phyloP scores from a whole-genome alignment of 768 basidiomycete genomes.

The Saitozyma podzolica region DNA sequence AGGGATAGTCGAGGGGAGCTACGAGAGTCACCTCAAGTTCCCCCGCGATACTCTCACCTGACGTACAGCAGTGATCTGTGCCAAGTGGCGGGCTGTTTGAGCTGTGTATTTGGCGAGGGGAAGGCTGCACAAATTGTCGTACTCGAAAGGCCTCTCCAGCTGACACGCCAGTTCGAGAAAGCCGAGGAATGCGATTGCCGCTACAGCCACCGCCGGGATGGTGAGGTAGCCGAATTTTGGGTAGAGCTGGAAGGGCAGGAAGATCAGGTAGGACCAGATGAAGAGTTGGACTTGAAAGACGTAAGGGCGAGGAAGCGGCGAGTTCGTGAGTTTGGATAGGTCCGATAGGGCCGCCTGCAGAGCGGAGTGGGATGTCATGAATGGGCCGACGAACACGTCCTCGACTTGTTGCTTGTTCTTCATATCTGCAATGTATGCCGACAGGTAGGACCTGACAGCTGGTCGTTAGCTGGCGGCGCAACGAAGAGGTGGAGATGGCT shows the following conservation, averaged over 20 bases:
- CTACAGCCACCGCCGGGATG: conserved; percentile 66
- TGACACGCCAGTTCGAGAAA: conserved; percentile 63
- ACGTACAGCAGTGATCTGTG: conserved; percentile 68
- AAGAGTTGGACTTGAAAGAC: conserved; percentile 37
- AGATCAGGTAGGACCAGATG: conserved; percentile 62
- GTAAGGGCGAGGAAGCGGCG: conserved; percentile 48
- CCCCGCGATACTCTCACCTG: not conserved
- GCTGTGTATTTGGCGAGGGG: conserved; percentile 67
- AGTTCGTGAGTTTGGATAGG: conserved; percentile 46
- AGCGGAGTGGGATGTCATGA: conserved; percentile 28
- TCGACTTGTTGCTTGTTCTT: not conserved
- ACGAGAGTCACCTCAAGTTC: conserved; percentile 23
- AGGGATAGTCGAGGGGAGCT: conserved; percentile 63
- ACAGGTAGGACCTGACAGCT: too few relatives aligned
- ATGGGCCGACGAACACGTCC: conserved; percentile 26
- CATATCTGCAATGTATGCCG: too few relatives aligned
- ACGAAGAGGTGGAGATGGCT: too few relatives aligned
- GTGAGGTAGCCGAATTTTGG: conserved; percentile 65
- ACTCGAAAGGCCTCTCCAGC: conserved; percentile 39
- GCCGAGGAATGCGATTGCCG: conserved; percentile 71
- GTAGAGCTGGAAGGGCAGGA: conserved; percentile 73
- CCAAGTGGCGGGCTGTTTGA: conserved; percentile 66
- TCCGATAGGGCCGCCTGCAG: conserved; percentile 43
- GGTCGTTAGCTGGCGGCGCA: too few relatives aligned
- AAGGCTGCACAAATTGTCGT: conserved; percentile 35